These are phyloP conservation scores for Arthrobotrys conoides DNA, from an alignment of 2,329 filamentous ascomycete genomes.

Conservation along the genomic window DNA sequence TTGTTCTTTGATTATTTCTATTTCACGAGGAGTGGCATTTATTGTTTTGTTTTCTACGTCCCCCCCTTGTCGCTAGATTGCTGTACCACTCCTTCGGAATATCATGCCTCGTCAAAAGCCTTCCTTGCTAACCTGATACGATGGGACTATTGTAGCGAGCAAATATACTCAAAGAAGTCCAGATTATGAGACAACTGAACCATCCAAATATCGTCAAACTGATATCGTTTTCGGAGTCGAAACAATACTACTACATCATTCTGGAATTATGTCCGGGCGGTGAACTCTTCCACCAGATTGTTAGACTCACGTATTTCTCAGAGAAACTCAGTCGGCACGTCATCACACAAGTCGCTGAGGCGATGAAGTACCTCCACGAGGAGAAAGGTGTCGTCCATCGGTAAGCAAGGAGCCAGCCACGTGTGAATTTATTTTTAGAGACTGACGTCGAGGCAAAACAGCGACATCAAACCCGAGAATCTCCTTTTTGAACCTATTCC, in stretches of 20 bases:
- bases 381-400: constrained; percentile 96
- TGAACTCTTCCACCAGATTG: constrained; percentile 98
- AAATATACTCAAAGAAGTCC: constrained; percentile 98
- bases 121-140: constrained; percentile 60
- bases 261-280: constrained; percentile 94
- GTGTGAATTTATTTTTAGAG: constrained; percentile 65
- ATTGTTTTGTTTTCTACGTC: constrained; percentile 37
- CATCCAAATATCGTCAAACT: constrained; percentile 97
- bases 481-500: constrained; percentile 91
- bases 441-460: constrained; percentile 68
- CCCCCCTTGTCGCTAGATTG: constrained; percentile 18
- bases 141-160: constrained; percentile 76
- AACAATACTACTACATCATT: constrained; percentile 97
- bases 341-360: constrained; percentile 94
- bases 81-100: constrained; percentile 42
- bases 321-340: constrained; percentile 95
- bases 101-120: not conserved
- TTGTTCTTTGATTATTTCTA: constrained; percentile 3
- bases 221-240: constrained; percentile 91
- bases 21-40: constrained; percentile 50
- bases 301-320: constrained; percentile 97
- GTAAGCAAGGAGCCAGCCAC: constrained; percentile 72
- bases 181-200: constrained; percentile 97
- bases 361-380: constrained; percentile 93
- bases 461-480: constrained; percentile 98